Percentiles rank a stretch among this genome's conserved stretches.
phyloP scores from a whole-genome alignment of 345 rosid species.

The Brassica cretica region DNA sequence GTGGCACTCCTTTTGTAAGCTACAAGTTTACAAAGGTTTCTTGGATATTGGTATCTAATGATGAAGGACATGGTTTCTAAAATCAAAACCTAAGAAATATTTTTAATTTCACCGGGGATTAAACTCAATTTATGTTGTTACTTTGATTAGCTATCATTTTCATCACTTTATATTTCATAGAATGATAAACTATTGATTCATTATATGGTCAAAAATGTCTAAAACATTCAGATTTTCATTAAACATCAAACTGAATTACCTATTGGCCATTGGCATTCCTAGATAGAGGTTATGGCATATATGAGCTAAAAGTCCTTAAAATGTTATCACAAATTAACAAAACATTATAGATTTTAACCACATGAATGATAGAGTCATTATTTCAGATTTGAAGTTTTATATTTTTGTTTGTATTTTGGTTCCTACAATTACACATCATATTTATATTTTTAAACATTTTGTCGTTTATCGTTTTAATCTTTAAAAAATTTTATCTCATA shows the following conservation, averaged over 20 bases:
- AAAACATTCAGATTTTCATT: neutral
- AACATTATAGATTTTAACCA: neutral
- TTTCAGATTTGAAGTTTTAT: too few relatives aligned
- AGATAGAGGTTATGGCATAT: neutral
- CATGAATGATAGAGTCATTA: neutral
- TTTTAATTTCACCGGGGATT: neutral
- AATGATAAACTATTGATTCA: neutral
- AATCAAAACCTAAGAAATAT: neutral
- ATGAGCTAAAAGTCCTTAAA: neutral
- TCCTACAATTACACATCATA: too few relatives aligned
- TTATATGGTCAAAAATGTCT: neutral
- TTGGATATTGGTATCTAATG: neutral
- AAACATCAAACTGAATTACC: neutral
- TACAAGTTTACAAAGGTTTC: neutral
- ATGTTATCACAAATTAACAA: conserved; percentile 2
- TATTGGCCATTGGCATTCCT: neutral
- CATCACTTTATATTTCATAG: neutral
- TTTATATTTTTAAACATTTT: too few relatives aligned
- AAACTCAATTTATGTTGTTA: neutral
- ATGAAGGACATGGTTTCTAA: neutral
- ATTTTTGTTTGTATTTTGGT: too few relatives aligned
- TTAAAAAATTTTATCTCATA: too few relatives aligned
- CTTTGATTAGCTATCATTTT: neutral
- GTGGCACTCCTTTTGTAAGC: neutral
- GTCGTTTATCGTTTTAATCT: too few relatives aligned